Evolutionary conservation across 306 rosid species (phyloP), one percentile per base, ranked within the genome.

Genomic region (Rosa persica): DNA sequence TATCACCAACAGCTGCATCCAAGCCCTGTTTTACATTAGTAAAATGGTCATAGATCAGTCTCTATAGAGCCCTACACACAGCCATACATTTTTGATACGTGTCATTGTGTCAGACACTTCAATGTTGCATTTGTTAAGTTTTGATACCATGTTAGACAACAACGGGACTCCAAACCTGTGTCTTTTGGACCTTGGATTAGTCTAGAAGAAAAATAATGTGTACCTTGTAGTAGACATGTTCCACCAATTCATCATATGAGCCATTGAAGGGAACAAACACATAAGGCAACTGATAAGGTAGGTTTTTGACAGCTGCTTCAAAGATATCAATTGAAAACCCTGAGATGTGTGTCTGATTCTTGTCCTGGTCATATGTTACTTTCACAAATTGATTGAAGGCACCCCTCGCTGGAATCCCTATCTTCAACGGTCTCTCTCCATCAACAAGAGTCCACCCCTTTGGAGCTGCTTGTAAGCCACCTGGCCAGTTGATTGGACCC

Each of bases 1-100:
- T 86, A 71, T 90, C 95, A 5, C 97, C 96, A 8, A 86, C 89
- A 13, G 91, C 95, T 51, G 83, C 93, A 82, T 86, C 92, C 12
- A 84, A 46, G 42, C 64, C 74, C 89, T 92, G 73, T 49, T 49
- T 76, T 17, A 83, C 15, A 78, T 67, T 52, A 61, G 34, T 7
- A 46, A 65, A 30, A 30, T 57, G 17, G 17, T 40, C 34, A 15
- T n/a, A 17, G 1, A 68, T 74, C 68, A 58, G 51, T 74, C 16
- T 42, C 8, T 51, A 3, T 36, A 51, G 30, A 72, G 44, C 30
- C 10, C 38, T 73, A 38, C 47, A 49, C 30, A 72, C 1, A 38
- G 12, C n/a, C 34, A 69, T 60, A 43, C n/a, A 55, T 2, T 46
- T 36, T 36, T 17, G 47, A 19, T 20, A 19, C 0, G 19, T 67